phyloP scores from a whole-genome alignment of 257 asterid species.

The Solanum lycopersicoides region DNA sequence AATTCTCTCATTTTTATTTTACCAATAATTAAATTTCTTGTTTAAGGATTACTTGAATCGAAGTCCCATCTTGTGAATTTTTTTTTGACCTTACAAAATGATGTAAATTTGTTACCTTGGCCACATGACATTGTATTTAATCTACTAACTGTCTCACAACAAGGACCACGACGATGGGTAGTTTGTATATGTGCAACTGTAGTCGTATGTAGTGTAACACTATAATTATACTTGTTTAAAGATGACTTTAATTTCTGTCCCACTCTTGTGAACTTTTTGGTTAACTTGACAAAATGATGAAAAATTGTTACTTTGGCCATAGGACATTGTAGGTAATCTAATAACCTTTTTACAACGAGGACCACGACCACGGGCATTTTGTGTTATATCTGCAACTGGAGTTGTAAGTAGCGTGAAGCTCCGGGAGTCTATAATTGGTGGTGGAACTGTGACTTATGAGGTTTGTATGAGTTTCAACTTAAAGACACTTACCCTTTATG shows the following conservation, averaged over 20 bases:
- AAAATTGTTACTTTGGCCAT: neutral
- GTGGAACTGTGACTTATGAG: conserved; percentile 82
- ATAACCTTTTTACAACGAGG: neutral
- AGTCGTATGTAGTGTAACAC: neutral
- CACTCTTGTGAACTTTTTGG: neutral
- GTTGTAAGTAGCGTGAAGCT: neutral
- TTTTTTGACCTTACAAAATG: no score
- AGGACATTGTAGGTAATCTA: neutral
- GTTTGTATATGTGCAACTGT: neutral
- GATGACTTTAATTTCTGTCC: neutral
- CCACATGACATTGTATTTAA: neutral
- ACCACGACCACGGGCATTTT: neutral
- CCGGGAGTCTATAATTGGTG: conserved; percentile 36
- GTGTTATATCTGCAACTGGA: neutral
- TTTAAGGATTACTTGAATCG: neutral
- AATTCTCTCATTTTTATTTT: no score
- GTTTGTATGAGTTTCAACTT: conserved; percentile 20
- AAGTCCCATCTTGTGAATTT: neutral
- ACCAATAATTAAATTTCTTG: no score
- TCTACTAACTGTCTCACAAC: neutral
- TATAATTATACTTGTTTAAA: no score
- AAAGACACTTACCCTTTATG: neutral
- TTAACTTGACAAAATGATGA: neutral
- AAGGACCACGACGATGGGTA: neutral
- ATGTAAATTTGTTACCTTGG: neutral